A percentile compares a stretch with the other conserved stretches of the same genome.
phyloP scores from a whole-genome alignment of 2,329 filamentous ascomycete species.

The Calonectria honghensis region DNA sequence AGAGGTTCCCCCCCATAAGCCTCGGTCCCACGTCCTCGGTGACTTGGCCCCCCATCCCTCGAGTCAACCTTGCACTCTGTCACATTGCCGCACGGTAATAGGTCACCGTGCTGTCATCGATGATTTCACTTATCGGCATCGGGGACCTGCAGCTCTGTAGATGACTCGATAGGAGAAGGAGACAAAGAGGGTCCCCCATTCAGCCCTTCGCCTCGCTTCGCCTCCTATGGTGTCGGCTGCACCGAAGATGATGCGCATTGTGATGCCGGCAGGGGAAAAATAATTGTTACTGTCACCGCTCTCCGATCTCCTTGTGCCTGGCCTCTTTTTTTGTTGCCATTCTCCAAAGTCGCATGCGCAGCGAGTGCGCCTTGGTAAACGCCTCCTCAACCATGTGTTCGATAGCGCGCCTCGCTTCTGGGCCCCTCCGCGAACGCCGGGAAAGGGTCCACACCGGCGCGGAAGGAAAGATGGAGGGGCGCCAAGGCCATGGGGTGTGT shows the following conservation, averaged over 20 bases:
- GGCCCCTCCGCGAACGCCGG: conserved; percentile 16
- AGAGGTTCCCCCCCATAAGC: conserved; percentile 6
- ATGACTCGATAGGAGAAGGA: neutral
- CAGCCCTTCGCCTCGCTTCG: conserved; percentile 19
- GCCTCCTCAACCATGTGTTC: conserved; percentile 14
- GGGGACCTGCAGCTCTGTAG: conserved; percentile 28
- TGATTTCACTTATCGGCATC: conserved; percentile 34
- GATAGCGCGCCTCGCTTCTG: conserved; percentile 16
- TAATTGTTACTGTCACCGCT: conserved; percentile 42
- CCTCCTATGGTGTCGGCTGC: conserved; percentile 27
- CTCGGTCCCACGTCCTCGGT: conserved; percentile 24
- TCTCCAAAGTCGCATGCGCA: neutral
- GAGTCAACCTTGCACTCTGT: conserved; percentile 36
- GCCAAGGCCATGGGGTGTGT: neutral
- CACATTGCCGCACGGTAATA: conserved; percentile 23
- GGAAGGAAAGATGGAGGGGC: neutral
- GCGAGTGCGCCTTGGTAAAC: neutral
- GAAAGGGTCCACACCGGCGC: conserved; percentile 21
- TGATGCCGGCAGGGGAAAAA: conserved; percentile 7
- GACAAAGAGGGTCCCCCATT: neutral
- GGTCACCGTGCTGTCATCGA: conserved; percentile 15
- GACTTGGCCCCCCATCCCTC: conserved; percentile 6
- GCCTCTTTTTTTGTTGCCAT: too few species aligned
- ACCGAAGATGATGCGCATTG: conserved; percentile 28
- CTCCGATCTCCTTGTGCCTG: neutral